Base-by-base conservation (phyloP, 1,284 basidiomycete species). In the Meira nashicola region DNA sequence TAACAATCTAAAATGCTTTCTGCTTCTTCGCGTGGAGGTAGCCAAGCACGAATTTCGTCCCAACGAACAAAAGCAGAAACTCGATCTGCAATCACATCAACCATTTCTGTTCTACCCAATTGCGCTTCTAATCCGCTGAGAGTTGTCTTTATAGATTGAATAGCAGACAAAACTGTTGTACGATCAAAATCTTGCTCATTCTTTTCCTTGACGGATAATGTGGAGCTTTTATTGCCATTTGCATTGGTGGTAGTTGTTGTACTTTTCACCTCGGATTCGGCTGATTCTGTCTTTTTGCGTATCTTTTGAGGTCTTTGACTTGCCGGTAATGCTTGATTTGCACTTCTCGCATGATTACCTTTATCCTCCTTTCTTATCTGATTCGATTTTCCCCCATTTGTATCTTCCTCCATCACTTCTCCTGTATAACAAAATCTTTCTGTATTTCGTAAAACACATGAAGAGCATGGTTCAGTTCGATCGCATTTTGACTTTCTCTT, bases 241-340 rank as follows among this genome's bases (percentile, higher is more conserved):
- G n/a, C 15, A 15, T 15, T 19, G 15, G 19, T 15, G 11, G 40
- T 10, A 10, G 39, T 40, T 40, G 10, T 19, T 11, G 40, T 5
- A 6, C 40, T 19, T 19, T 43, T 43, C 6, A 6, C 19, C 11
- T 15, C 15, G 6, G 40, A 3, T 15, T 48, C 17, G 5, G 25
- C 21, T 23, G 17, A 48, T 5, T 48, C 46, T 53, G 23, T 19
- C 50, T 53, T 53, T 53, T 53, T 39, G 6, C 50, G 23, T 53
- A 14, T 39, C 14, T 39, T 48, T 3, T 12, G 6, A 8, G 17
- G 46, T 12, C 46, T 12, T 17, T 23, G 17, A 14, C 12, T 25
- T 25, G 46, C 2, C 12, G 46, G 25, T 21, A 23, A 23, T 21
- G 46, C 17, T 5, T n/a, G 25, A 21, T 48, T 23, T 48, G n/a